Evolutionary conservation across 768 basidiomycete species (phyloP), one percentile per base, ranked within the genome.

Genomic region (Chalciporus pseudorubinellus): DNA sequence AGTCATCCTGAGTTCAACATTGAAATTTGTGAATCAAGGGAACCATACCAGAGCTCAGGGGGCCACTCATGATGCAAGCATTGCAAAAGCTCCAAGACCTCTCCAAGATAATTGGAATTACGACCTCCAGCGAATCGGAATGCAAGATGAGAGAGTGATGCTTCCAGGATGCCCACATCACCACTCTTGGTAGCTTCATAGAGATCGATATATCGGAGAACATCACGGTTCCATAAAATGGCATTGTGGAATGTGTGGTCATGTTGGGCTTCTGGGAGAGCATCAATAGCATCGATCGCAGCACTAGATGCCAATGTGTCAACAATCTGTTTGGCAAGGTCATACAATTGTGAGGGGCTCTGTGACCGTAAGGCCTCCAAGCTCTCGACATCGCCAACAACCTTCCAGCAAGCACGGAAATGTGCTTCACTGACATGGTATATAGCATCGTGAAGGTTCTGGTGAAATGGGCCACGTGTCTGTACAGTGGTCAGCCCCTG

Each of bases 381-480:
- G 2, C 34, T 46, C 10, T 63, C 46, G 1, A 68, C 69, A 1
- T 57, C 29, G 0, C 52, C 62, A 19, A 72, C 52, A 2, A 49
- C 22, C 6, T 61, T 29, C 73, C 73, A 77, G 21, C 63, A 53
- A 13, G 59, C 67, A 3, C 59, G 67, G 3, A 78, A 53, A 41
- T 72, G 72, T 0, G 73, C 76, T 36, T 74, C 72, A 0, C 64
- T 59, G 14, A 75, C 57, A 46, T 73, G 67, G 20, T 62, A 56
- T 1, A 77, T 44, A 0, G 65, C 65, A 36, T 77, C 74, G 14
- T 71, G 57, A 10, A 56, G 43, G 1, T 52, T 22, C 28, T 68
- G 65, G 31, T 63, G 46, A 43, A 64, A 68, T 5, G 51, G 48
- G 2, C 63, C 66, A 22, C 55, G 16, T 1, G 58, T 58, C 4